Base-by-base conservation (phyloP, 1,139 yeast species). In the Taphrina wiesneri region DNA sequence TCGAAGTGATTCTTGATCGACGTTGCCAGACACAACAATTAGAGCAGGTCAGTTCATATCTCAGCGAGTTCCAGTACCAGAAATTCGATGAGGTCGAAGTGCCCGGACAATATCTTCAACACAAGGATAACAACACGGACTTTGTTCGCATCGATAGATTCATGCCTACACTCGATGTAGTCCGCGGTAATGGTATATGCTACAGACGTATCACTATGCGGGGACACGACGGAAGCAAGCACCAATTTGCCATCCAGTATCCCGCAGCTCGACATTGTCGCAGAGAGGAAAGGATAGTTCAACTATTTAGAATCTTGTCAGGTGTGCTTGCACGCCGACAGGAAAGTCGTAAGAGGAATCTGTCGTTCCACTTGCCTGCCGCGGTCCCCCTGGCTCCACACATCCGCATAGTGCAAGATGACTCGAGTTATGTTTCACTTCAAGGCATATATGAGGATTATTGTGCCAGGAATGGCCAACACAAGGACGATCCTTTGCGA, bases 221-320 rank as follows among this genome's bases (percentile, higher is more conserved):
- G 65, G 99, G 98, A 9, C 90, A 90, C 72, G 97, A 93, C 75
- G 99, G 98, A 70, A 85, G 91, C 70, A 77, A 88, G 67, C 97
- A 93, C 76, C 85, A 93, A 54, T 95, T 93, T 81, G 96, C 97
- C 0, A 96, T 95, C 19, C 99, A 95, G 78, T 92, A 89, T 77
- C 99, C 99, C 3, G 96, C 99, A 19, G 97, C 97, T 11, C 86
- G 99, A 72, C 97, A 93, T 73, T 90, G 97, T 73, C 88, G 99
- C 74, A 85, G 99, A 67, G 99, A 95, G 75, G 99, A 95, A 74
- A 83, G 96, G 62, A 87, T 93, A 67, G 88, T 90, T 80, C 99
- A 93, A 76, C 78, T 95, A 71, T 92, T 90, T 82, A 83, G 97
- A 72, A 84, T 93, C 59, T 86, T 95, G 77, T 90, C 90, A 75